A percentile compares a stretch with the other conserved stretches of the same genome.
phyloP scores from a whole-genome alignment of 2,329 filamentous ascomycete genomes.

The Calonectria pteridis region DNA sequence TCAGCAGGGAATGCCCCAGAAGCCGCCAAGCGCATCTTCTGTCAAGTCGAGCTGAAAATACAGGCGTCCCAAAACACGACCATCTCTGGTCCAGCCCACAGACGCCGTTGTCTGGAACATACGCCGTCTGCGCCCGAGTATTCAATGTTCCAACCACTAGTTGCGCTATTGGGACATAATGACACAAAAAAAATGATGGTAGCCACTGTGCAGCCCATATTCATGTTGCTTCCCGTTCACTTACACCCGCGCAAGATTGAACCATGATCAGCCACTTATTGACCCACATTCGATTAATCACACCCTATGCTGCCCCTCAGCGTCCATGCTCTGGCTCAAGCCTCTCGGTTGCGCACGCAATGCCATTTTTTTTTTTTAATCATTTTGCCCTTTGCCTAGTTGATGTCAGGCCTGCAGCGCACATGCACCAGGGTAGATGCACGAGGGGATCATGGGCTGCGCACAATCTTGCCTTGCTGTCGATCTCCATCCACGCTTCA shows the following conservation, averaged over 20 bases:
- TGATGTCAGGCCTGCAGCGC: neutral
- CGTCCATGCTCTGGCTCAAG: neutral
- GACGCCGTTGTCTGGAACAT: conserved; percentile 3
- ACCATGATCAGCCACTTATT: conserved; percentile 36
- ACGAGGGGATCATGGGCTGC: conserved; percentile 1
- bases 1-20: conserved; percentile 16
- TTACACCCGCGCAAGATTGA: conserved; percentile 14
- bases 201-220: neutral
- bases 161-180: conserved; percentile 3
- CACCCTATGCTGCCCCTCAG: neutral
- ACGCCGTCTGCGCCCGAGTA: neutral
- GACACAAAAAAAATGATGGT: neutral
- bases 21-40: neutral
- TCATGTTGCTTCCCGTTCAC: conserved; percentile 9
- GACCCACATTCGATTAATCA: conserved; percentile 37
- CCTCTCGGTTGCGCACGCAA: neutral
- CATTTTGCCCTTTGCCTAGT: neutral
- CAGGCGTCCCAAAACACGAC: neutral
- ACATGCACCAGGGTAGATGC: conserved; percentile 10
- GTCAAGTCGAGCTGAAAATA: conserved; percentile 2
- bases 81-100: neutral
- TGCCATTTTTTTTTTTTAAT: neutral
- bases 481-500: conserved; percentile 13
- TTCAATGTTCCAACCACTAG: neutral
- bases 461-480: conserved; percentile 6